Conservation (phyloP, 2,329 filamentous ascomycete species). For the Fusarium napiforme region DNA sequence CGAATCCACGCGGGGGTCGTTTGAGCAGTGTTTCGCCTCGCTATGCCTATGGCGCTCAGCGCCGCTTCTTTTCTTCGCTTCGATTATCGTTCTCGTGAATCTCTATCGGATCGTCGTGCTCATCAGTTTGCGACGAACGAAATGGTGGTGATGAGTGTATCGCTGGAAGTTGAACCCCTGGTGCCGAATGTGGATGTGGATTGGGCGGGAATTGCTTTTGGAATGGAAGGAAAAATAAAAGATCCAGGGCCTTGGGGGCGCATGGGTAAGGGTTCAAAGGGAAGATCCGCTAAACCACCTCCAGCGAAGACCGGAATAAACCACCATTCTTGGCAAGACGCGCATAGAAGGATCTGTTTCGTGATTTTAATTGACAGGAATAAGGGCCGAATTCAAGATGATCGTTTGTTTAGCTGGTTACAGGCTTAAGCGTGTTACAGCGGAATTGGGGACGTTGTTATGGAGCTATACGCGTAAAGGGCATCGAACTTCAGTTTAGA, state of each 20-base stretch:
- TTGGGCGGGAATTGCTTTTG: slow-evolving; percentile 6
- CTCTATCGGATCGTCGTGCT: background rate
- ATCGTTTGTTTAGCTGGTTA: background rate
- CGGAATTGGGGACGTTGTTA: too few species aligned
- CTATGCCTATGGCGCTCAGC: slow-evolving; percentile 9
- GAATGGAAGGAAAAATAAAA: slow-evolving; percentile 35
- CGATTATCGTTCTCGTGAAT: background rate
- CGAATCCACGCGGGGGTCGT: background rate
- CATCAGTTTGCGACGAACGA: background rate
- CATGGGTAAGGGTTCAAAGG: slow-evolving; percentile 14
- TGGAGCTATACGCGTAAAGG: background rate
- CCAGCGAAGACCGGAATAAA: background rate
- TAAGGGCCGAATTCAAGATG: background rate
- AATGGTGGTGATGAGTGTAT: slow-evolving; percentile 4
- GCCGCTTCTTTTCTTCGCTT: background rate
- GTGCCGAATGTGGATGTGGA: slow-evolving; percentile 22
- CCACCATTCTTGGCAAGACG: slow-evolving; percentile 7
- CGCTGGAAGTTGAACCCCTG: slow-evolving; percentile 20
- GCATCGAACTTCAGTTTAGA: background rate
- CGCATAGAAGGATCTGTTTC: background rate
- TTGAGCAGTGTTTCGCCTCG: background rate
- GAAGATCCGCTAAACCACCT: slow-evolving; percentile 8
- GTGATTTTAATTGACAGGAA: background rate
- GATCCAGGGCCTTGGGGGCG: slow-evolving; percentile 22
- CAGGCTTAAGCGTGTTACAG: background rate